Evolutionary conservation across 306 rosid genomes (phyloP).

Genomic region (Nissolia schottii): DNA sequence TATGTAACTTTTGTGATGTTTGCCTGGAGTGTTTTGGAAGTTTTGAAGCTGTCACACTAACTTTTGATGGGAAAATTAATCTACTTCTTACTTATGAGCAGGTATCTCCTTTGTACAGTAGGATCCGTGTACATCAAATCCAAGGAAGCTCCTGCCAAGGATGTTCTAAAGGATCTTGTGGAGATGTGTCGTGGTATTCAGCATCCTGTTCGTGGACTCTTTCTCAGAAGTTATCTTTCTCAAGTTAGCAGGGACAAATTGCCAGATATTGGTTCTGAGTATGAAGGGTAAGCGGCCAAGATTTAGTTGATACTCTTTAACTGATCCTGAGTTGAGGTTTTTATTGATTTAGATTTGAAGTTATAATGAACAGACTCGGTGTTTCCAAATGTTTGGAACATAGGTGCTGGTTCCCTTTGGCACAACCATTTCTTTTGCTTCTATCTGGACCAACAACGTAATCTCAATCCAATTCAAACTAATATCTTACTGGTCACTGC

Average conservation of each 20-base stretch:
- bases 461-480: not conserved
- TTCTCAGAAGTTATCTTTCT: slow-evolving; percentile 82
- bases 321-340: not conserved
- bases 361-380: slow-evolving; percentile 2
- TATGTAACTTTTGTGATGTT: not conserved
- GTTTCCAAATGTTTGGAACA: slow-evolving; percentile 2
- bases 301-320: not conserved
- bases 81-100: slow-evolving; percentile 24
- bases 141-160: slow-evolving; percentile 94
- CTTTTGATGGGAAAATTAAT: not conserved
- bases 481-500: not conserved
- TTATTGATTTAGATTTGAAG: slow-evolving; percentile 8
- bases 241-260: slow-evolving; percentile 88
- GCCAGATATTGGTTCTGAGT: slow-evolving; percentile 79
- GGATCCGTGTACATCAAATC: slow-evolving; percentile 90
- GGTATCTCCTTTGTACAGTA: slow-evolving; percentile 95
- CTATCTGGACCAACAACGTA: not conserved
- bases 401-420: slow-evolving; percentile 6
- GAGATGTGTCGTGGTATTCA: slow-evolving; percentile 97
- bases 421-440: not conserved
- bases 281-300: slow-evolving; percentile 59
- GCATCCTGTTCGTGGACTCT: slow-evolving; percentile 89
- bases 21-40: not conserved
- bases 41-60: not conserved
- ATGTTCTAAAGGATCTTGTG: slow-evolving; percentile 90